phyloP scores from a whole-genome alignment of 345 rosid species.

The Erysimum cheiranthoides region DNA sequence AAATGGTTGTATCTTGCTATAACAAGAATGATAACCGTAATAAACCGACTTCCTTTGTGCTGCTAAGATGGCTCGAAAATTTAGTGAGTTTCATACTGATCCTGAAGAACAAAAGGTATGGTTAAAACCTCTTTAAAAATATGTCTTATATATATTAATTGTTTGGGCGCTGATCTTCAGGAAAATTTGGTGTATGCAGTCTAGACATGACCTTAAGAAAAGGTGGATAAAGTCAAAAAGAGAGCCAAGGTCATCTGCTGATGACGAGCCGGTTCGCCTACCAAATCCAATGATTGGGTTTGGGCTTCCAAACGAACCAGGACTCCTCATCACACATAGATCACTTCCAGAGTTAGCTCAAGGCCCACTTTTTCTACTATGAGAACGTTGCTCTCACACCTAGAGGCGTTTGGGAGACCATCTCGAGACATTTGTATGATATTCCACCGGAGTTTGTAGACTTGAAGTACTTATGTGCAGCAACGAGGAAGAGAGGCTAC shows the following conservation, averaged over 20 bases:
- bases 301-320: constrained; percentile 70
- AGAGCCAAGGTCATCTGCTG: constrained; percentile 36
- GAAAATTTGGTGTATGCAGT: constrained; percentile 42
- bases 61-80: constrained; percentile 73
- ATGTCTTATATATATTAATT: background rate
- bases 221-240: constrained; percentile 48
- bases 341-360: constrained; percentile 63
- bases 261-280: constrained; percentile 61
- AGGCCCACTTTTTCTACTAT: constrained; percentile 84
- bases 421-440: constrained; percentile 69
- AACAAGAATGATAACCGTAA: no score
- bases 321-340: constrained; percentile 45
- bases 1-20: no score
- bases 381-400: constrained; percentile 97
- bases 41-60: constrained; percentile 90
- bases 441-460: constrained; percentile 88
- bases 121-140: constrained; percentile 1
- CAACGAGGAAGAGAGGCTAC: constrained; percentile 92
- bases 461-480: constrained; percentile 77
- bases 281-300: constrained; percentile 93
- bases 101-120: constrained; percentile 65
- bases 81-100: constrained; percentile 55
- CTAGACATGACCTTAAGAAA: constrained; percentile 56
- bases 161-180: constrained; percentile 10
- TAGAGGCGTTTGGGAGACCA: constrained; percentile 90